Conservation (phyloP, 2,329 filamentous ascomycete genomes). For the Sporothrix brunneoviolacea region DNA sequence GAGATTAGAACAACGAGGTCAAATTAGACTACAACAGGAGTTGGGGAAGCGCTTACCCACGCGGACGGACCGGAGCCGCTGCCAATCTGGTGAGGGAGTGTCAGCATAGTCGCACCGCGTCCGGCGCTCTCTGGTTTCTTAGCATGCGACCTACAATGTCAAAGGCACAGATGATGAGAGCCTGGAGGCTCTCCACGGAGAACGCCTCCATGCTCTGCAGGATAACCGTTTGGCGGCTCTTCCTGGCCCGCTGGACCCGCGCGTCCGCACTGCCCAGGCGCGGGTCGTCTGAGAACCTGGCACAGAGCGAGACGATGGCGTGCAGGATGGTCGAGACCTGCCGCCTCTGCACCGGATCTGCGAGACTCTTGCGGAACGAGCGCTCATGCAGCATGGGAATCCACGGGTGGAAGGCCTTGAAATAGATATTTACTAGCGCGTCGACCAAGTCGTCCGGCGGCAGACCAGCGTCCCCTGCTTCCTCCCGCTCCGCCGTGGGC, state of each 20-base stretch:
- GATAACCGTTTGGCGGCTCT: constrained; percentile 17
- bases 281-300: constrained; percentile 27
- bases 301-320: constrained; percentile 32
- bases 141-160: too few species aligned
- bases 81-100: too few species aligned
- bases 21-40: too few species aligned
- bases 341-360: constrained; percentile 18
- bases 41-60: too few species aligned
- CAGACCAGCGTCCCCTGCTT: too few species aligned
- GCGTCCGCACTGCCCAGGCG: neutral
- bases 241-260: constrained; percentile 1
- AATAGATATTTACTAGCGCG: constrained; percentile 30
- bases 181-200: constrained; percentile 28
- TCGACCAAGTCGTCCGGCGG: constrained; percentile 22
- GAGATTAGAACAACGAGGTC: too few species aligned
- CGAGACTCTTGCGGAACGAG: constrained; percentile 21
- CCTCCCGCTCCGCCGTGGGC: too few species aligned
- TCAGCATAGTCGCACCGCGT: too few species aligned
- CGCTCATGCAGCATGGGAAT: constrained; percentile 31
- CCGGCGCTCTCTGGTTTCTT: too few species aligned
- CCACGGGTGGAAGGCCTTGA: constrained; percentile 32
- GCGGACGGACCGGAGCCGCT: constrained; percentile 26
- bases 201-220: constrained; percentile 25
- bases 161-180: constrained; percentile 28
- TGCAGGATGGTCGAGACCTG: constrained; percentile 28